Percentiles rank a stretch among this genome's conserved stretches.
Conservation (phyloP, 108 stramenopile species). For the Skeletonema potamos region DNA sequence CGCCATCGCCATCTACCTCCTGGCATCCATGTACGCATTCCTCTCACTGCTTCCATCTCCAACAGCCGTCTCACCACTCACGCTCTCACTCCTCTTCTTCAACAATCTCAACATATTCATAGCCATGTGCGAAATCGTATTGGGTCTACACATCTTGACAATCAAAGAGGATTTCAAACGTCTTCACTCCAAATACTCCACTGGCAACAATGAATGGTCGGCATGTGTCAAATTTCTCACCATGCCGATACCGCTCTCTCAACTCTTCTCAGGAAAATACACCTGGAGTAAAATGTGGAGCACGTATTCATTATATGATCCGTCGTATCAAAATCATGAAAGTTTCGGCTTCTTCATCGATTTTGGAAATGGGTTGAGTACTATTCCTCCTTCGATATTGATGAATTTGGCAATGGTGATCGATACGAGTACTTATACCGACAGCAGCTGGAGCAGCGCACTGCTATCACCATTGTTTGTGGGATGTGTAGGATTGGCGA, state of each 20-base stretch:
- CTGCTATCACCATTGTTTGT: slow-evolving; percentile 45
- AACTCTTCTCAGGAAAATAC: slow-evolving; percentile 43
- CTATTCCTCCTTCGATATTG: slow-evolving; percentile 70
- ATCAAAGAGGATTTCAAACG: slow-evolving; percentile 64
- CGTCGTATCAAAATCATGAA: slow-evolving; percentile 83
- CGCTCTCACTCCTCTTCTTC: slow-evolving; percentile 60
- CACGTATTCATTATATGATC: slow-evolving; percentile 80
- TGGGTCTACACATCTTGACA: slow-evolving; percentile 63
- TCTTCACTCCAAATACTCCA: slow-evolving; percentile 45
- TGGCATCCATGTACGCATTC: slow-evolving; percentile 40
- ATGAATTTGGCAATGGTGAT: slow-evolving; percentile 67
- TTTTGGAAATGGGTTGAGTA: slow-evolving; percentile 82
- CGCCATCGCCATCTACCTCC: slow-evolving; percentile 51
- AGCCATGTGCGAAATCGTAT: slow-evolving; percentile 68
- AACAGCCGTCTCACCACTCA: slow-evolving; percentile 11
- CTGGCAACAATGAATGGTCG: slow-evolving; percentile 47
- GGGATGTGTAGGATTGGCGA: slow-evolving; percentile 63
- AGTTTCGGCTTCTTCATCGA: slow-evolving; percentile 88
- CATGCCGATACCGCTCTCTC: slow-evolving; percentile 53
- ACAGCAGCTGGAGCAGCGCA: background rate
- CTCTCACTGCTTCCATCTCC: slow-evolving; percentile 11
- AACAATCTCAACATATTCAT: slow-evolving; percentile 86
- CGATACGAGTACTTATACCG: slow-evolving; percentile 10
- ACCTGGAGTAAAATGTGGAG: slow-evolving; percentile 65
- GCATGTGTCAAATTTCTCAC: slow-evolving; percentile 58